phyloP scores from a whole-genome alignment of 495 filamentous ascomycete genomes.

The Trichocladium uniseriatum region DNA sequence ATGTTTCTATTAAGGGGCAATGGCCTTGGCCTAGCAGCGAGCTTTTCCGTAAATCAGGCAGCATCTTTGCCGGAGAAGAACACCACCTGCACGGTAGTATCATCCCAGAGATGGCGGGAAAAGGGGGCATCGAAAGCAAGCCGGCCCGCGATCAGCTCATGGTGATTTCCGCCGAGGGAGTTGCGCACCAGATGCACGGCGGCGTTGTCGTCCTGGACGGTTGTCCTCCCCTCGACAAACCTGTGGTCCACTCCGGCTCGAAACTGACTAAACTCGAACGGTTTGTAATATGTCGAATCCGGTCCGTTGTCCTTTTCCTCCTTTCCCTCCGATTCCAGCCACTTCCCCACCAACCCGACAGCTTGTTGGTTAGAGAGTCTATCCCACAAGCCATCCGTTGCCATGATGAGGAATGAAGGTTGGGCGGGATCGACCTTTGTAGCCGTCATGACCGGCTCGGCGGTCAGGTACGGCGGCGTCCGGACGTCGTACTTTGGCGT shows the following conservation, averaged over 20 bases:
- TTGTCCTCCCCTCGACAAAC: conserved; percentile 12
- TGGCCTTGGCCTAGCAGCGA: too few relatives aligned
- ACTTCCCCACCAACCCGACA: conserved; percentile 47
- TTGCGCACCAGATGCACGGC: conserved; percentile 55
- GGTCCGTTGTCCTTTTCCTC: neutral
- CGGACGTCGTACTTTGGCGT: neutral
- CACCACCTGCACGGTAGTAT: conserved; percentile 55
- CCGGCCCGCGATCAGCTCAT: conserved; percentile 45
- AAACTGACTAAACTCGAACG: neutral
- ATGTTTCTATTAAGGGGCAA: too few relatives aligned
- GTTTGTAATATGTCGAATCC: neutral
- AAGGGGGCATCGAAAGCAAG: conserved; percentile 41
- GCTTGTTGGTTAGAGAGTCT: conserved; percentile 48
- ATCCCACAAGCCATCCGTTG: conserved; percentile 59
- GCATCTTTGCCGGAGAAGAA: too few relatives aligned
- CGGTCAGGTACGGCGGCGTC: conserved; percentile 26
- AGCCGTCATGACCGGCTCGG: conserved; percentile 49
- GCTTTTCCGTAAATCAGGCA: too few relatives aligned
- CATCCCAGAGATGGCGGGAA: conserved; percentile 44
- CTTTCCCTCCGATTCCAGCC: conserved; percentile 35
- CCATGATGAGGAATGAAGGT: conserved; percentile 52
- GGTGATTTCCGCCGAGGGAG: conserved; percentile 49
- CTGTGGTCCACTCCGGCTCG: conserved; percentile 3
- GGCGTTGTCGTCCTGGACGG: conserved; percentile 49
- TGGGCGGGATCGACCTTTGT: conserved; percentile 37